These are phyloP conservation scores for Angophora floribunda DNA, from an alignment of 345 rosid genomes.

Conservation along the genomic window DNA sequence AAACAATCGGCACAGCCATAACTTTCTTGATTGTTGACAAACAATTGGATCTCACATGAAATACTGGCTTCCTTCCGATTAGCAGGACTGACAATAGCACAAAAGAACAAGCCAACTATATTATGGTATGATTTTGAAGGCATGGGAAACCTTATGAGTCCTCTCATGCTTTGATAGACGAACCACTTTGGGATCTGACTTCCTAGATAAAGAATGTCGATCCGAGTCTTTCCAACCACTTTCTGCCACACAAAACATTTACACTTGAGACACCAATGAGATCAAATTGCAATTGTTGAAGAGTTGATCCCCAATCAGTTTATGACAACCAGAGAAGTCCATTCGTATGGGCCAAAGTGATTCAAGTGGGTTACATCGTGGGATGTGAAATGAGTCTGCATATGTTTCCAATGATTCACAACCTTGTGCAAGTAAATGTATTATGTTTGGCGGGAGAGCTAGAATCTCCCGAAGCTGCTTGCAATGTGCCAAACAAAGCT, in stretches of 20 bases:
- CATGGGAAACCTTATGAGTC: background rate
- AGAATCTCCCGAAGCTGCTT: background rate
- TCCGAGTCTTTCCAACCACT: background rate
- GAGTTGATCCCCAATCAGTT: background rate
- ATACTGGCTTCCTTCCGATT: background rate
- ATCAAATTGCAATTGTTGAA: no score
- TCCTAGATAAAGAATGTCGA: background rate
- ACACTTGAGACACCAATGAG: background rate
- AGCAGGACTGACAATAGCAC: background rate
- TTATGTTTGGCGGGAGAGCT: background rate
- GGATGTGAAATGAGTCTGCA: background rate
- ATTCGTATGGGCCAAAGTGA: no score
- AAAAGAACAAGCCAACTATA: background rate
- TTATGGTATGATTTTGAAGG: background rate
- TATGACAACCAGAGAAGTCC: background rate
- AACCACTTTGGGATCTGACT: background rate
- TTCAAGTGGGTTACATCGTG: background rate
- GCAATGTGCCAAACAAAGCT: background rate
- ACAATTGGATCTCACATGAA: accelerated
- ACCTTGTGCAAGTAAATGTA: background rate
- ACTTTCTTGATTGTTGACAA: background rate
- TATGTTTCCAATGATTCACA: background rate
- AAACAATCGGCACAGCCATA: background rate
- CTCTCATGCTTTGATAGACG: background rate
- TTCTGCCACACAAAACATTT: no score